Percentiles rank a stretch among this genome's conserved stretches.
phyloP scores from a whole-genome alignment of 169 alveolate species.

The Cyclospora cayetanensis region DNA sequence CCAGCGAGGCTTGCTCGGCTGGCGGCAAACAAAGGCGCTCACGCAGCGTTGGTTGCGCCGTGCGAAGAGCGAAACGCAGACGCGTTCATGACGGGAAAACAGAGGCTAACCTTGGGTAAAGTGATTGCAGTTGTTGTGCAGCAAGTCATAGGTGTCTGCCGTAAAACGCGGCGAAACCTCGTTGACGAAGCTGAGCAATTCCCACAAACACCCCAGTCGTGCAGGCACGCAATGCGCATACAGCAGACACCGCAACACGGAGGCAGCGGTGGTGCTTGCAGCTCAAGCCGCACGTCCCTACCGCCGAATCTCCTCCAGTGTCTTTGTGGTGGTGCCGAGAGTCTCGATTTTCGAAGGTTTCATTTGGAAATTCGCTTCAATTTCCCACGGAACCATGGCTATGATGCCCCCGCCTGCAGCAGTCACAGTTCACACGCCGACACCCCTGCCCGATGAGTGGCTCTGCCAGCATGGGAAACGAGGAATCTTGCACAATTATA shows the following conservation, averaged over 20 bases:
- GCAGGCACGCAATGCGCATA: too few relatives aligned
- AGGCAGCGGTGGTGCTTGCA: background rate
- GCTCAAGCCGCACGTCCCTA: background rate
- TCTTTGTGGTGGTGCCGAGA: conserved; percentile 23
- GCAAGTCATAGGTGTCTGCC: conserved; percentile 30
- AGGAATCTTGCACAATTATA: too few relatives aligned
- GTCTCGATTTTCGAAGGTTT: background rate
- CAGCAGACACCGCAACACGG: too few relatives aligned
- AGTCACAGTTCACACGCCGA: background rate
- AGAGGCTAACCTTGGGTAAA: background rate
- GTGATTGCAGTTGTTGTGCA: conserved; percentile 53
- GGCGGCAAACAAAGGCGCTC: too few relatives aligned
- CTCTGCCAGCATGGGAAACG: too few relatives aligned
- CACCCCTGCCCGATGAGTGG: background rate
- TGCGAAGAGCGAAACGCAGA: too few relatives aligned
- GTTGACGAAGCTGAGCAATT: background rate
- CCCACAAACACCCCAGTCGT: background rate
- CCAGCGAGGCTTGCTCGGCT: background rate
- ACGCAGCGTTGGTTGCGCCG: too few relatives aligned
- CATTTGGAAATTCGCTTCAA: conserved; percentile 13
- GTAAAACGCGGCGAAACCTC: conserved; percentile 19
- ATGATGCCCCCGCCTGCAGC: conserved; percentile 49
- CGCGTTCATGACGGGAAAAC: too few relatives aligned
- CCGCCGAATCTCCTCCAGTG: background rate
- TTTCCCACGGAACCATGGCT: background rate